Percentiles rank a stretch among this genome's conserved stretches.
Conservation (phyloP, 2,329 filamentous ascomycete genomes). For the Scleromitrula shiraiana region DNA sequence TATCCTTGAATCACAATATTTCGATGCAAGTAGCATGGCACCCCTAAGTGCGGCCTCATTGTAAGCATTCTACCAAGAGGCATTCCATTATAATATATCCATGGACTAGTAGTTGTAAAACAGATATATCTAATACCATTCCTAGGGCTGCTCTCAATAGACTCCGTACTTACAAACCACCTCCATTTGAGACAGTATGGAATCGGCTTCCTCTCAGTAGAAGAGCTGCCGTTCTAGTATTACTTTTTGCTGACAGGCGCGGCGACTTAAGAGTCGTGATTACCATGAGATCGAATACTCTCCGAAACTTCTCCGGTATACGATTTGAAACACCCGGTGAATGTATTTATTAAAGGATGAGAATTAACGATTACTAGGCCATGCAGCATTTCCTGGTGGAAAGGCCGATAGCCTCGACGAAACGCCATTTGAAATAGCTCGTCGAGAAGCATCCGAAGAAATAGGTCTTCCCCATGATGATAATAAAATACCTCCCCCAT, state of each 20-base stretch:
- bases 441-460: constrained; percentile 86
- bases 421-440: constrained; percentile 69
- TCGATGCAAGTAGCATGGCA: constrained; percentile 29
- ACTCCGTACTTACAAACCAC: constrained; percentile 52
- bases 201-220: constrained; percentile 53
- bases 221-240: constrained; percentile 77
- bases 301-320: constrained; percentile 63
- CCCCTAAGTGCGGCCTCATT: constrained; percentile 25
- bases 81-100: too few relatives aligned
- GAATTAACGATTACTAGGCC: constrained; percentile 30
- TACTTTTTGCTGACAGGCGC: constrained; percentile 76
- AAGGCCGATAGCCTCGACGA: constrained; percentile 53
- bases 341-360: too few relatives aligned
- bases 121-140: background rate
- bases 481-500: constrained; percentile 61
- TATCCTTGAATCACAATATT: constrained; percentile 27
- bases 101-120: too few relatives aligned
- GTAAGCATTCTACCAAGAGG: constrained; percentile 18
- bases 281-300: constrained; percentile 56
- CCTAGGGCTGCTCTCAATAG: constrained; percentile 40
- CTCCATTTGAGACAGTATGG: constrained; percentile 52
- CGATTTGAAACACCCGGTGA: background rate
- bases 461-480: constrained; percentile 78
- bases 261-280: constrained; percentile 70
- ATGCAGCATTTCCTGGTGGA: constrained; percentile 80